Evolutionary conservation across 768 basidiomycete species (phyloP), one percentile per base, ranked within the genome.

Genomic region (Mycena vulgaris): DNA sequence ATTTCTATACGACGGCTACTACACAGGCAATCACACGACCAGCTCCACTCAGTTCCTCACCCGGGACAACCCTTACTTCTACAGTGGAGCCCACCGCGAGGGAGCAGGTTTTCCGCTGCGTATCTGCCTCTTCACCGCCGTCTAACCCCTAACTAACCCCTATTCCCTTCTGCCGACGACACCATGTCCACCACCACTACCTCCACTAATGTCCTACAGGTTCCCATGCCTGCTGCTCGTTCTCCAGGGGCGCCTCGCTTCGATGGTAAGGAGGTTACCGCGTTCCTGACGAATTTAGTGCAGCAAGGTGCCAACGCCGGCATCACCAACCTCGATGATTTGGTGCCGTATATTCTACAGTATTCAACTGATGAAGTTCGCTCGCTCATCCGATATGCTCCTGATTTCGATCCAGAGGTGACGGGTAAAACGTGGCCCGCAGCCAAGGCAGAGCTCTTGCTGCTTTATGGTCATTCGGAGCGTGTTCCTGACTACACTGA

Each of bases 291-390:
- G 3, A 33, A 25, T 5, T 27, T 69, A 9, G 45, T 53, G 2
- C 58, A 61, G 19, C 70, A 71, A 25, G 70, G 65, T 3, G 37
- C 10, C 3, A 71, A 71, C 28, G 65, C 70, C 7, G 70, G n/a
- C n/a, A n/a, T n/a, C n/a, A n/a, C n/a, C n/a, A n/a, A 67, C 60
- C 21, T 67, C 6, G 59, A 71, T 17, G 10, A 48, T 3, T 51
- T 71, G 0, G 65, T 71, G 0, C 56, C 63, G 2, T 71, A 66
- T 21, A 71, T 71, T 10, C 27, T 67, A 5, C 45, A 58, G 27
- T 72, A 72, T 42, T 68, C 61, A 0, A 42, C 53, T 0, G 66
- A 68, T 13, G n/a, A 27, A 2, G 62, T 72, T 42, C 31, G 35
- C 0, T 6, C 40, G 1, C 21, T 62, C 5, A 63, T 72, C 13